Base-by-base conservation (phyloP, 352 stramenopile species). In the Pythium insidiosum region DNA sequence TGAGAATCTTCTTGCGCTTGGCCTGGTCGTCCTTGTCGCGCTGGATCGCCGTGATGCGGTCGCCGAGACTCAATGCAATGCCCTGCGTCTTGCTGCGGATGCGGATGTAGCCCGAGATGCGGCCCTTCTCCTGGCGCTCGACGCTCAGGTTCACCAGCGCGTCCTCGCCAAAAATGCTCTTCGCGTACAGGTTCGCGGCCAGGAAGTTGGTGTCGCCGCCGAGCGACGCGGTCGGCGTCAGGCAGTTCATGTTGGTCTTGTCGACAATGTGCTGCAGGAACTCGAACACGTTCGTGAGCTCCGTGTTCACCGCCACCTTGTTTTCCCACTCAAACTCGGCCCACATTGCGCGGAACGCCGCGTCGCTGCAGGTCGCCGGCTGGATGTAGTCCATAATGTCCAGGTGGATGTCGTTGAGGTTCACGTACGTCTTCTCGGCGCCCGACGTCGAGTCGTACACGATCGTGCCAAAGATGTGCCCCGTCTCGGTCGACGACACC, bases 361-460 rank as follows among this genome's bases (percentile, higher is more conserved):
- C 88, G 63, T 99, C 95, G 52, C 68, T 82, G 82, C 95, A 94
- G 15, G 66, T 86, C 37, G 80, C 66, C 39, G 97, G 96, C 54
- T 97, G 88, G 64, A 99, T 99, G 84, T 99, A 99, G 67, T 99
- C 97, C 97, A 99, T 99, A 43, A 99, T 99, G 61, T 99, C 96
- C 52, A 99, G 81, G 63, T 99, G 96, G 58, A 99, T 99, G 63
- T 99, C 96, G 68, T 99, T 99, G 47, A 99, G 63, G 67, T 99
- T 98, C 47, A 99, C 95, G 55, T 99, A 98, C 45, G 89, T 98
- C 66, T 98, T 98, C 57, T 99, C 94, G 43, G 95, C 94, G 19
- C 80, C 78, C 31, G 75, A 93, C 24, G 91, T 87, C 53, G 97
- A 97, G 61, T 98, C 94, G 65, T 99, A 99, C 28, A 99, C 94